Conservation (phyloP, 164 flowering plant genomes). For the Echeveria elegans region DNA sequence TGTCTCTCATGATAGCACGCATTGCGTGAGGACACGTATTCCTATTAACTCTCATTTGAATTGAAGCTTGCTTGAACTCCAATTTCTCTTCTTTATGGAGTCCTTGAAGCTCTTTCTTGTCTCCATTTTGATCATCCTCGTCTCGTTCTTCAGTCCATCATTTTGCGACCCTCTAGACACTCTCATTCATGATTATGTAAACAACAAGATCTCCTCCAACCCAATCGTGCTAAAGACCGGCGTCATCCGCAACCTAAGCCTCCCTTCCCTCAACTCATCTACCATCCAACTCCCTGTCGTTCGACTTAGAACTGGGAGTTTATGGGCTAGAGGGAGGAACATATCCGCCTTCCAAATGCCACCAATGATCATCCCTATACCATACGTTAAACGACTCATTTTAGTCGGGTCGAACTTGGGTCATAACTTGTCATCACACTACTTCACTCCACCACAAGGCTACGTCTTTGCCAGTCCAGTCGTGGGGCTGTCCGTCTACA, state of each 20-base stretch:
- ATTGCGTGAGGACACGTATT: too few relatives aligned
- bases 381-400: not conserved
- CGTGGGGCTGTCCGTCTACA: not conserved
- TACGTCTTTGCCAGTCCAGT: not conserved
- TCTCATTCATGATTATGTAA: not conserved
- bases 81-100: not conserved
- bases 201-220: not conserved
- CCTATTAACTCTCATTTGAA: too few relatives aligned
- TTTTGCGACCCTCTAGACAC: not conserved
- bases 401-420: not conserved
- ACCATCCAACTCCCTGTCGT: not conserved
- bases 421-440: not conserved
- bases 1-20: too few relatives aligned
- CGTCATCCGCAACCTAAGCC: not conserved
- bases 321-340: constrained; percentile 3
- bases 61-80: too few relatives aligned
- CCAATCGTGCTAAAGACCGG: not conserved
- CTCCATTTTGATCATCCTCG: not conserved
- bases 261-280: constrained; percentile 1
- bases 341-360: not conserved
- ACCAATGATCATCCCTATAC: constrained; percentile 5
- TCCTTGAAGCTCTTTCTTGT: not conserved
- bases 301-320: not conserved
- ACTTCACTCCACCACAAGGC: not conserved
- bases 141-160: not conserved